Evolutionary conservation across 2,329 filamentous ascomycete species (phyloP), one percentile per base, ranked within the genome.

Genomic region (Fusarium abutilonis): DNA sequence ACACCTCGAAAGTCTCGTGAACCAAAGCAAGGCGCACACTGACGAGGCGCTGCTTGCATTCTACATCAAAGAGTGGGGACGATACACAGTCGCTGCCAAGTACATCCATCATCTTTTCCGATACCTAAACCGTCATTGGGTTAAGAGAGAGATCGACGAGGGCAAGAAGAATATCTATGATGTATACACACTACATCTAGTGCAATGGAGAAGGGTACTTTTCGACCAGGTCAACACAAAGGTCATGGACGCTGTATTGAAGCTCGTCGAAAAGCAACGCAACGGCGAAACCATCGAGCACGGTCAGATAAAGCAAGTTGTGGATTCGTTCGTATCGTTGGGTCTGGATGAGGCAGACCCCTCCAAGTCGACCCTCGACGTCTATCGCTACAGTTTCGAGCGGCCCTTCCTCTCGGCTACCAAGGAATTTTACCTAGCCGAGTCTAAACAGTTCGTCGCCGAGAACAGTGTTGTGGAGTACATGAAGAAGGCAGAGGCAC

Each of bases 401-500:
- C 87, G 86, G 70, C 95, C 96, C 1, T 99, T 97, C 83, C 84
- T 99, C 48, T 83, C 84, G 6, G 92, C 93, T 4, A 99, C 95
- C 9, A 87, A 86, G 69, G 79, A 83, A 28, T 99, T 97, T 79
- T 99, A 99, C 76, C 84, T 92, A 69, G 88, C 90, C 41, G 96
- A 99, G 76, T 98, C 95, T 17, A 92, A 92, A 70, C 90, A 93
- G 63, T 99, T 99, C 73, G 87, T 99, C 31, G 91, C 93, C 10
- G 94, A 98, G 76, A 99, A 99, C 75, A 96, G 91, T 63, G 93
- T 99, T 4, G 93, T 99, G 31, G 95, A 99, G 74, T 99, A 98
- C 79, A 98, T 99, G 95, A 98, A 98, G 83, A 99, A 99, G 84
- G 96, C 95, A 1, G 94, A 98, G 78, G 79, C 87, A 38, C 89